Evolutionary conservation across 495 filamentous ascomycete genomes (phyloP), one percentile per base, ranked within the genome.

Genomic region (Pyronema omphalodes): DNA sequence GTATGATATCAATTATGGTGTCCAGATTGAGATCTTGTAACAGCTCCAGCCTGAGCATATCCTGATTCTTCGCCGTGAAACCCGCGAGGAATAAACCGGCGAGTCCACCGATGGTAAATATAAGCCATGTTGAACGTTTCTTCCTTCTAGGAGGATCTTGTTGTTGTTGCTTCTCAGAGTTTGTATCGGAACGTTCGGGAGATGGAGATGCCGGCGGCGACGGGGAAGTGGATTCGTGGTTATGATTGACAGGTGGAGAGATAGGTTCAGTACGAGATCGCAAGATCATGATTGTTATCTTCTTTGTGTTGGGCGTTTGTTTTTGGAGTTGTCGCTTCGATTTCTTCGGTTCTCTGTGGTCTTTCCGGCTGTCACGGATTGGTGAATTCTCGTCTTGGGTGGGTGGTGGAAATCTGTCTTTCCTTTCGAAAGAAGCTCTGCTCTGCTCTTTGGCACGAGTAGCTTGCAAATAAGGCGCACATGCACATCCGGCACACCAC

Each of bases 1-100:
- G 82, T 44, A 86, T 76, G 0, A 76, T 80, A 67, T 85, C 83
- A 37, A 82, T 69, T 56, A 85, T 34, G 7, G 40, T 19, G n/a
- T 59, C 58, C 11, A 65, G 46, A 37, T 55, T 57, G 9, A 67
- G 54, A 58, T 65, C 62, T n/a, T 36, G 47, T 23, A 57, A 33
- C 6, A 50, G 12, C 14, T 57, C 48, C 14, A 57, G 19, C 7
- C 23, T 49, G 7, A 65, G 15, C 8, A 64, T 58, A 48, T 65
- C 62, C 52, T 58, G 61, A 46, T 57, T 65, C 7, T 61, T 64
- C 39, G 53, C 62, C 19, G 47, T 34, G 19, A 57, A 54, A 17
- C 57, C 44, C 36, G 62, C 62, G 7, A 65, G 43, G 4, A 65
- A 49, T 18, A 65, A 37, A 35, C 62, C 62, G 6, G 23, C 58